These are phyloP conservation scores for Cinnamomum micranthum DNA, from an alignment of 164 flowering plant genomes.

Conservation along the genomic window DNA sequence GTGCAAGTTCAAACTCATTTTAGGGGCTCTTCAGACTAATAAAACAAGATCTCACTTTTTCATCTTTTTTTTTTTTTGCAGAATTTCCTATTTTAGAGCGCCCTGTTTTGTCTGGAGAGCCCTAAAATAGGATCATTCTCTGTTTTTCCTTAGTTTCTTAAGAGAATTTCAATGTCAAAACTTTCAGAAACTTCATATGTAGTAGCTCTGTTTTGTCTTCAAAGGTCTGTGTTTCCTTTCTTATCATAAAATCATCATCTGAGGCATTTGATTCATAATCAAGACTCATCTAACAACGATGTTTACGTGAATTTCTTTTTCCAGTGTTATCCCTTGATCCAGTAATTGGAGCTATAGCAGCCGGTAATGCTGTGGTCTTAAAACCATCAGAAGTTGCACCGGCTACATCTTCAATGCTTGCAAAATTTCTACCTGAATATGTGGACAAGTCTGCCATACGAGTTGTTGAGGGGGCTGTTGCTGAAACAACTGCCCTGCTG, in stretches of 20 bases:
- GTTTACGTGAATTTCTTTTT: not conserved
- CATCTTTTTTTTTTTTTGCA: too few relatives aligned
- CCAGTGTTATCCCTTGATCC: constrained; percentile 77
- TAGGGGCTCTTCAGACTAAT: too few relatives aligned
- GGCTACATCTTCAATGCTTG: constrained; percentile 40
- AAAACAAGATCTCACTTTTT: too few relatives aligned
- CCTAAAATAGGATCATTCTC: too few relatives aligned
- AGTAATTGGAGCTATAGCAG: constrained; percentile 74
- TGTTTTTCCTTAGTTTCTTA: too few relatives aligned
- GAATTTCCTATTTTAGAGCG: too few relatives aligned
- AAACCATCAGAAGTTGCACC: constrained; percentile 70
- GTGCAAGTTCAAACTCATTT: too few relatives aligned
- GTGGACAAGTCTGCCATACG: constrained; percentile 37
- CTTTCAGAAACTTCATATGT: too few relatives aligned
- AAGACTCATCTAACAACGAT: not conserved
- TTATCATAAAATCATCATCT: not conserved
- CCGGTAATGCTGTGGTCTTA: constrained; percentile 69
- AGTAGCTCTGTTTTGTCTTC: too few relatives aligned
- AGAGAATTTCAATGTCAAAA: too few relatives aligned
- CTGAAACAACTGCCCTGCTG: constrained; percentile 41
- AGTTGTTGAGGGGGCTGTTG: constrained; percentile 55
- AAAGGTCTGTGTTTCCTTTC: not conserved
- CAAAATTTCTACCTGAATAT: constrained; percentile 31
- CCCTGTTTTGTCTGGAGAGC: too few relatives aligned
- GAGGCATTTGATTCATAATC: not conserved